Evolutionary conservation across 768 basidiomycete species (phyloP), one percentile per base, ranked within the genome.

Genomic region (Boletales sp.): DNA sequence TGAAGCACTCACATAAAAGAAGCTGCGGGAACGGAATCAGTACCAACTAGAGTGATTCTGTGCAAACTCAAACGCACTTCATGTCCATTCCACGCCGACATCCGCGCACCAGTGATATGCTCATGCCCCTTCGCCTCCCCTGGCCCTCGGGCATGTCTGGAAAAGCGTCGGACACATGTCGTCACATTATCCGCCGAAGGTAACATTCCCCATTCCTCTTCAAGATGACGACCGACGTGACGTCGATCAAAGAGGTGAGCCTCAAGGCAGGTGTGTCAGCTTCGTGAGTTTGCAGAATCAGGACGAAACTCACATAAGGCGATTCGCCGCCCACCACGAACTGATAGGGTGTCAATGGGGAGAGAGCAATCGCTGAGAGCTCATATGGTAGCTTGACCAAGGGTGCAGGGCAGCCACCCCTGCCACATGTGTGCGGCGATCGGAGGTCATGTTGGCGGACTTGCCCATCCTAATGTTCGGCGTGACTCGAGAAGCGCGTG

Each of bases 401-500:
- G 2, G 90, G 85, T 15, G 83, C 71, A 19, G 90, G 84, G 63
- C 92, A 95, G 10, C 66, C 70, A 44, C 58, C 64, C 14, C 62
- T 57, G 28, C 67, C 56, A 68, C 92, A 95, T n/a, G 67, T 66
- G 66, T 94, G 82, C 8, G 80, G 68, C 10, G 77, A 77, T 45
- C 92, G 75, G 39, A 94, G 68, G 62, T 95, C 92, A 63, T 94
- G 92, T 61, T 94, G 91, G 21, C 92, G 79, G 10, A 94, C 90
- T 28, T 84, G 78, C 4, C 90, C 91, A 68, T 95, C 92, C 86
- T 92, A 61, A 53, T 37, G 31, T 66, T 52, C 25, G 25, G 6
- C 25, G 25, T 28, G 25, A 28, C 25, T 28, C 25, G 25, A 6
- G 56, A 31, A 67, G 48, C 12, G 13, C 50, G 45, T 46, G 55